phyloP scores from a whole-genome alignment of 208 protist genomes.

The Acanthamoeba polyphaga region DNA sequence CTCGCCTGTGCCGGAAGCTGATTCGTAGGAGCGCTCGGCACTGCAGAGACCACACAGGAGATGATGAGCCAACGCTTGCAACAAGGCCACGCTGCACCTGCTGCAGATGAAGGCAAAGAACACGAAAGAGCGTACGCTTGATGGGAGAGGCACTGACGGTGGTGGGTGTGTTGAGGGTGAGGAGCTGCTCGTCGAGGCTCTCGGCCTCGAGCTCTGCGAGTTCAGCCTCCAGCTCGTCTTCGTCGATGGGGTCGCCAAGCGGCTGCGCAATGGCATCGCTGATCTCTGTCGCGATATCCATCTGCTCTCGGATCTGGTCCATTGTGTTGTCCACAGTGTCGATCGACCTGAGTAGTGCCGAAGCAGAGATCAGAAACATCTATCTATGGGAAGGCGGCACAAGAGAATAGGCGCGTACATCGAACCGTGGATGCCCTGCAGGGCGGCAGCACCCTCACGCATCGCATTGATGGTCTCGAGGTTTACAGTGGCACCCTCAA shows the following conservation, averaged over 20 bases:
- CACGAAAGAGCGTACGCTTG: not conserved
- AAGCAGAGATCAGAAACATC: not conserved
- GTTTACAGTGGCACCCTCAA: conserved; percentile 44
- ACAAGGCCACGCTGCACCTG: too few relatives aligned
- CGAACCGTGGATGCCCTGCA: conserved; percentile 14
- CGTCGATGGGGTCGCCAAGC: conserved; percentile 24
- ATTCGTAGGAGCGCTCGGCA: conserved; percentile 24
- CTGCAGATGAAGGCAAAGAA: too few relatives aligned
- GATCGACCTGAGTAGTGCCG: not conserved
- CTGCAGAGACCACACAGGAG: not conserved
- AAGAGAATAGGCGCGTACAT: conserved; percentile 19
- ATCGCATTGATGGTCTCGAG: conserved; percentile 66
- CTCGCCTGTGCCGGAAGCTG: not conserved
- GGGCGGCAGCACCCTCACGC: not conserved
- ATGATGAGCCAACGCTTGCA: not conserved
- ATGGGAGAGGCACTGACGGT: not conserved
- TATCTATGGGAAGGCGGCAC: not conserved
- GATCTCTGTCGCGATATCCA: conserved; percentile 45
- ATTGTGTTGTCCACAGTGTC: conserved; percentile 44
- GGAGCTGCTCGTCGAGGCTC: conserved; percentile 16
- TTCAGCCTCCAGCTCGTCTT: conserved; percentile 35
- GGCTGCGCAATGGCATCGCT: conserved; percentile 49
- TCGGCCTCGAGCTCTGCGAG: conserved; percentile 23
- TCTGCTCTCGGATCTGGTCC: conserved; percentile 48
- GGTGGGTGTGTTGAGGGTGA: not conserved